Evolutionary conservation across 352 stramenopile species (phyloP).

Genomic region (Discostella stelligera): DNA sequence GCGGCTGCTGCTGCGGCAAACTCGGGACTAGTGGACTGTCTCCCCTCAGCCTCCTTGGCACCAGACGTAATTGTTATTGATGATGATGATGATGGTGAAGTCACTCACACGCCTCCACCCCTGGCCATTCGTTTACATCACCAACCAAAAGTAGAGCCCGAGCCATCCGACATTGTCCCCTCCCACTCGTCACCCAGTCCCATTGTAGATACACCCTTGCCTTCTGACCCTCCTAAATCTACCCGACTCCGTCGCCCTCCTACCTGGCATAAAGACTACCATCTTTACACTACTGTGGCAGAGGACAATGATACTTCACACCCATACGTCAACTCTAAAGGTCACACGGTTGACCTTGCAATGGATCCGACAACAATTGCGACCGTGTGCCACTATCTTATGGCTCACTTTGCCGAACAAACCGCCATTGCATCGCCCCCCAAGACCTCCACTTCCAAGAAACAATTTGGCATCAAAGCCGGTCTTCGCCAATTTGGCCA

Average conservation of each 20-base stretch:
- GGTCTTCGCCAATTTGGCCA: too few relatives aligned
- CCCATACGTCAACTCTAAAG: too few relatives aligned
- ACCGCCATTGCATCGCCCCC: slow-evolving; percentile 10
- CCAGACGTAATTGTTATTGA: background rate
- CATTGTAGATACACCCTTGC: too few relatives aligned
- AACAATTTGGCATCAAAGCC: too few relatives aligned
- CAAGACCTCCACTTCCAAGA: background rate
- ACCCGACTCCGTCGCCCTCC: background rate
- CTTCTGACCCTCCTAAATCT: too few relatives aligned
- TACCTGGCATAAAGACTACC: too few relatives aligned
- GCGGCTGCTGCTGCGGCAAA: background rate
- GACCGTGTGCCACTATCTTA: background rate
- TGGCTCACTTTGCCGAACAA: background rate
- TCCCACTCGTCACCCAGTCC: background rate
- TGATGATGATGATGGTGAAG: background rate
- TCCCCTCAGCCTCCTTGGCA: background rate
- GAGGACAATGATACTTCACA: too few relatives aligned
- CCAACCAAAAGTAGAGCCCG: background rate
- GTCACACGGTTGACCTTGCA: background rate
- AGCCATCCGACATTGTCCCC: too few relatives aligned
- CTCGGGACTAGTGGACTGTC: background rate
- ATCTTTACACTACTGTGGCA: too few relatives aligned
- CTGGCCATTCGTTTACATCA: background rate
- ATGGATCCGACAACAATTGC: background rate
- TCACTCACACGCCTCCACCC: background rate